phyloP scores from a whole-genome alignment of 2,329 filamentous ascomycete genomes.

The Aspergillus aculeatus region DNA sequence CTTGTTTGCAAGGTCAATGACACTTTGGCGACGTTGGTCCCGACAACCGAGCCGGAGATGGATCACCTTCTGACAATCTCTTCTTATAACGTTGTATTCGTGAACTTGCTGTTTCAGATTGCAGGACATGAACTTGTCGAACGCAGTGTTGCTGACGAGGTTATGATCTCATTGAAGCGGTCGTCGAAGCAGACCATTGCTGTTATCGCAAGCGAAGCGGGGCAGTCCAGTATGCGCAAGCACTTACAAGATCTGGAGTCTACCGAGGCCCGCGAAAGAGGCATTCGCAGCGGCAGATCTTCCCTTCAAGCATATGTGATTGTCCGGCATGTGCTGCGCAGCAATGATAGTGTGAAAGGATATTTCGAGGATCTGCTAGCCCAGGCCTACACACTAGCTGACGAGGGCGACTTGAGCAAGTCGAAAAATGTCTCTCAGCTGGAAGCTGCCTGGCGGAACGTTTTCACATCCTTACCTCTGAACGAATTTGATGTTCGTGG shows the following conservation, averaged over 20 bases:
- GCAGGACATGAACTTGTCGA: slow-evolving; percentile 34
- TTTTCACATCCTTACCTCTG: slow-evolving; percentile 56
- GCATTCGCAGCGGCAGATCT: slow-evolving; percentile 47
- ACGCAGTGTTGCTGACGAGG: slow-evolving; percentile 20
- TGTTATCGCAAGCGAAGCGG: slow-evolving; percentile 31
- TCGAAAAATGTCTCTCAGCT: slow-evolving; percentile 29
- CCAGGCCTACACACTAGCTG: slow-evolving; percentile 32
- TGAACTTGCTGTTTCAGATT: slow-evolving; percentile 41
- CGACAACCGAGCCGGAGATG: slow-evolving; percentile 17
- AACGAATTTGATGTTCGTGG: slow-evolving; percentile 53
- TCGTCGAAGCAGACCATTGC: slow-evolving; percentile 39
- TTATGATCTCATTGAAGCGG: slow-evolving; percentile 32
- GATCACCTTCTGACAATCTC: slow-evolving; percentile 23
- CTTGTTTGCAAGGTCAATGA: slow-evolving; percentile 44
- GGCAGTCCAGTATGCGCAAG: slow-evolving; percentile 38
- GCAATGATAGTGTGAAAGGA: slow-evolving; percentile 26
- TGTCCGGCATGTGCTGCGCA: slow-evolving; percentile 44
- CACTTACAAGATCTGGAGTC: slow-evolving; percentile 49
- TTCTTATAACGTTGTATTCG: slow-evolving; percentile 37
- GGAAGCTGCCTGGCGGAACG: slow-evolving; percentile 41
- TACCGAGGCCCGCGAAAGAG: slow-evolving; percentile 45
- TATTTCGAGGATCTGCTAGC: slow-evolving; percentile 47
- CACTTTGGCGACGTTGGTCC: slow-evolving; percentile 24
- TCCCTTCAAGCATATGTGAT: slow-evolving; percentile 50
- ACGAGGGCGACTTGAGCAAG: slow-evolving; percentile 41